phyloP scores from a whole-genome alignment of 768 basidiomycete genomes.

The Kwoniella botswanensis region DNA sequence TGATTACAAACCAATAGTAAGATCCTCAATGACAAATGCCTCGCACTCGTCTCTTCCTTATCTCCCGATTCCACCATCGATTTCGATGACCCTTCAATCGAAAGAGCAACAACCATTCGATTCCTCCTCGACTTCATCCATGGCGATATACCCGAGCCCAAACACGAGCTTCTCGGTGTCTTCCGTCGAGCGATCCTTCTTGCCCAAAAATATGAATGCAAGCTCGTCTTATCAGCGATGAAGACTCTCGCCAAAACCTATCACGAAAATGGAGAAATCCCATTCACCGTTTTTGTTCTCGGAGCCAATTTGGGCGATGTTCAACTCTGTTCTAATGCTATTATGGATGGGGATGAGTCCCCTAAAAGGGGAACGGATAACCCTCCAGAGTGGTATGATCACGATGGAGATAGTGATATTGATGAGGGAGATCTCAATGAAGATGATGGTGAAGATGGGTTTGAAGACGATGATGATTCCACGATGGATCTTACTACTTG shows the following conservation, averaged over 20 bases:
- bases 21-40: slow-evolving; percentile 1
- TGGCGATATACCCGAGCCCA: slow-evolving; percentile 2
- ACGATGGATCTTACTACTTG: neutral
- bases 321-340: neutral
- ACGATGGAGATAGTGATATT: neutral
- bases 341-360: neutral
- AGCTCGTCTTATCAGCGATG: neutral
- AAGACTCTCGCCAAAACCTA: neutral
- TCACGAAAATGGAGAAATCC: neutral
- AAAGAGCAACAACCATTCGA: slow-evolving; percentile 9
- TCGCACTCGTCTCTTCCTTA: neutral
- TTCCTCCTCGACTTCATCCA: slow-evolving; percentile 16
- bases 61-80: neutral
- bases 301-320: slow-evolving; percentile 1
- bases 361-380: neutral
- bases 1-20: neutral
- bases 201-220: slow-evolving; percentile 8
- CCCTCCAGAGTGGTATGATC: neutral
- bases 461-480: neutral
- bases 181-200: neutral
- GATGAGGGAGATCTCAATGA: neutral
- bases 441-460: neutral
- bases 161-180: neutral
- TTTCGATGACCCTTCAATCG: neutral
- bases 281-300: neutral